Base-by-base conservation (phyloP, 2,329 filamentous ascomycete species). In the Penicillium decumbens region DNA sequence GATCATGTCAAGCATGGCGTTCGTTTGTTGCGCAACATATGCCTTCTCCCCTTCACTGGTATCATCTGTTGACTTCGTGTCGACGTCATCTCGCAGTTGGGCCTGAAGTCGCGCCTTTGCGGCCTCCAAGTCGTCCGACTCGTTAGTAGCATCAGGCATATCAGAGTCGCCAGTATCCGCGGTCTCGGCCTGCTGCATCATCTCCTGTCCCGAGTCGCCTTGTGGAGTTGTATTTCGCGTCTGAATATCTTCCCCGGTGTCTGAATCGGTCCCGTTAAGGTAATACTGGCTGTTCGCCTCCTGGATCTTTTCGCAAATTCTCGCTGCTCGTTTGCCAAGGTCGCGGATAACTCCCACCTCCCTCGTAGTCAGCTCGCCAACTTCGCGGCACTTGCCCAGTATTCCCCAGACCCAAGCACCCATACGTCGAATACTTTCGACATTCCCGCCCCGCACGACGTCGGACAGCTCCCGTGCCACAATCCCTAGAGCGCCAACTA, bases 1-100 rank as follows among this genome's bases (percentile, higher is more conserved):
- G 45, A 96, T 88, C 89, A 95, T 95, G 71, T 95, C 91, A 29
- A 96, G 76, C 35, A 89, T 90, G n/a, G 83, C 85, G 25, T 80
- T 77, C 15, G 62, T 66, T 50, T 70, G 61, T 41, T 57, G 57
- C 12, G 46, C 47, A 29, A 56, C 43, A 62, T 63, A 49, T 50
- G 63, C 49, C 70, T 66, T 20, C 6, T 41, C 38, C 4, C 20
- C 41, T n/a, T 48, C 42, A 18, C 28, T 20, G 6, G 24, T 12
- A 7, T 54, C 44, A 18, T 53, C 70, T 15, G 54, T 41, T 24
- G 15, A 24, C 32, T 40, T 9, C 9, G 45, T 37, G 4, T 56
- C 46, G 3, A 24, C 38, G 23, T 41, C 49, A 18, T 20, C 47
- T 18, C 54, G 50, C 8, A 77, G 58, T 49, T 65, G 67, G 29